Percentiles rank a stretch among this genome's conserved stretches.
Conservation (phyloP, 805 yeast species). For the Wickerhamomyces chaumierensis region DNA sequence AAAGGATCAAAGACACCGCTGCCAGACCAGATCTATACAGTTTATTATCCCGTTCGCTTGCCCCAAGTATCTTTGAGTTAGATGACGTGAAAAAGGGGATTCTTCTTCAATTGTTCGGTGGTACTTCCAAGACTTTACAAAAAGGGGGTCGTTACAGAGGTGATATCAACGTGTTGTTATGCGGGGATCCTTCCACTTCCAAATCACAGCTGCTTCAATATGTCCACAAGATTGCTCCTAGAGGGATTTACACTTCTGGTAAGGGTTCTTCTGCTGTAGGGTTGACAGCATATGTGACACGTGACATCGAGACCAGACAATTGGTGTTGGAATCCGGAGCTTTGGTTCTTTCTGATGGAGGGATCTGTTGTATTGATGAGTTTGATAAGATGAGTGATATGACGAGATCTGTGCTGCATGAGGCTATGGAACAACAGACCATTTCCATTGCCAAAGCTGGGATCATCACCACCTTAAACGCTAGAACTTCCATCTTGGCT, state of each 20-base stretch:
- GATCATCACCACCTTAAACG: conserved; percentile 91
- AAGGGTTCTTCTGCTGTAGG: conserved; percentile 99
- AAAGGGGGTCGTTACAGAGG: conserved; percentile 96
- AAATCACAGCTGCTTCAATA: conserved; percentile 91
- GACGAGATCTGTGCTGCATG: conserved; percentile 90
- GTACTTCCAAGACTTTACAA: conserved; percentile 76
- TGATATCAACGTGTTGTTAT: conserved; percentile 78
- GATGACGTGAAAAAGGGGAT: conserved; percentile 97
- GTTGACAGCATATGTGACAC: conserved; percentile 90
- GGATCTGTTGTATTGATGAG: conserved; percentile 97
- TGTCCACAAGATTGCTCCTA: conserved; percentile 94
- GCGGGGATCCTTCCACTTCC: conserved; percentile 98
- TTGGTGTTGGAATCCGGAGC: conserved; percentile 95
- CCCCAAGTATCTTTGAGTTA: conserved; percentile 94
- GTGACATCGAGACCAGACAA: conserved; percentile 90
- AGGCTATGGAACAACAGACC: conserved; percentile 99
- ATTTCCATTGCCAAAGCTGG: conserved; percentile 98
- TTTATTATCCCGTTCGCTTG: conserved; percentile 76
- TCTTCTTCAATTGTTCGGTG: conserved; percentile 86
- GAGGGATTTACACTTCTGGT: conserved; percentile 97
- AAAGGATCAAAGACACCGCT: conserved; percentile 48
- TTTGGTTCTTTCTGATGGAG: conserved; percentile 90
- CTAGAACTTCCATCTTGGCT: conserved; percentile 90
- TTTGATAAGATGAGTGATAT: conserved; percentile 95
- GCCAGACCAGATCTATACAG: conserved; percentile 75